Evolutionary conservation across 805 yeast species (phyloP), one percentile per base, ranked within the genome.

Genomic region (Candida mattraensis): DNA sequence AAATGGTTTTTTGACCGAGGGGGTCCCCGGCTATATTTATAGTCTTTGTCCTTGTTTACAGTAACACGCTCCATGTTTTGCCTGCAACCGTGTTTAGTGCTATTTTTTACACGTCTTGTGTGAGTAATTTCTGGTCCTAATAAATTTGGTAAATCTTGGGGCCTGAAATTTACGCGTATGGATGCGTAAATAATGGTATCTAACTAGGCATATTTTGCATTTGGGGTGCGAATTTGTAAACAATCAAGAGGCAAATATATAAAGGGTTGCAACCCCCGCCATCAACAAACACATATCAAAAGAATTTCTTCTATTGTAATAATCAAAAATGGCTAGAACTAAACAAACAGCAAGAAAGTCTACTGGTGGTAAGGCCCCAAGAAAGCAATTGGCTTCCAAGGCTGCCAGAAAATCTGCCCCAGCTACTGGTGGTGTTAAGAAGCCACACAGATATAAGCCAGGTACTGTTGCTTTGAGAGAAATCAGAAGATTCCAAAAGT

Each of bases 401-500:
- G 94, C 93, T 57, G 94, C 94, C 49, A 84, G 94, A 83, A 84
- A 84, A 64, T 84, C 93, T 25, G 94, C 94, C 34, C 94, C 94
- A 79, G 75, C 87, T 37, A 76, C 88, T 45, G 93, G 93, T 65
- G 94, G 94, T 82, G 93, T 85, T 58, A 84, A 84, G 80, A 84
- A 84, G 69, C 93, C 93, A 48, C 94, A 85, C 80, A 85, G 95
- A 83, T 87, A 86, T 76, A 84, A 84, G 85, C 95, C 95, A 72
- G 95, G 95, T 80, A 86, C 93, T 61, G 93, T 84, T 60, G 97
- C 97, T 47, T 77, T 87, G 66, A 83, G 95, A 74, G 98, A 91
- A 75, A 87, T 93, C 63, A 84, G 96, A 77, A 83, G 94, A 78
- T 91, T 89, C 76, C 98, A 91, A 74, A 86, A 87, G 66, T 84